Conservation (phyloP, 2,329 filamentous ascomycete species). For the Sclerotinia borealis region DNA sequence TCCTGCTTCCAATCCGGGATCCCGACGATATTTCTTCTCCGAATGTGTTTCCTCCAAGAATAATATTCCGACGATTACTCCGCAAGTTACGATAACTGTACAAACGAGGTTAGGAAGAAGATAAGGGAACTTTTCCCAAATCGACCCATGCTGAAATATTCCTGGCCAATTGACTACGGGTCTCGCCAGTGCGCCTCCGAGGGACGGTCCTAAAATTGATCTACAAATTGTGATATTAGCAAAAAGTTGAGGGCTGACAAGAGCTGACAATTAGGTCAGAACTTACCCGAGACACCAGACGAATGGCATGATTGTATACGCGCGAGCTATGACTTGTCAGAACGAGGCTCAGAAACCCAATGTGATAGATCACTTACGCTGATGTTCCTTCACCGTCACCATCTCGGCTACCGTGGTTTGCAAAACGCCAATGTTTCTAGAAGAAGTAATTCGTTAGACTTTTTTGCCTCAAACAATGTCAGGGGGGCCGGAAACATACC, state of each 20-base stretch:
- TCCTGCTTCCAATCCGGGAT: slow-evolving; percentile 72
- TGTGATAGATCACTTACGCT: slow-evolving; percentile 53
- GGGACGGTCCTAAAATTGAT: slow-evolving; percentile 85
- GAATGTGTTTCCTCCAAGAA: slow-evolving; percentile 94
- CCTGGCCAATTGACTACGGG: slow-evolving; percentile 77
- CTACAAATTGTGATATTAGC: slow-evolving; percentile 36
- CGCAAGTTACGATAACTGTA: slow-evolving; percentile 67
- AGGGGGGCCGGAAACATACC: slow-evolving; percentile 47
- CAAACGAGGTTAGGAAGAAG: slow-evolving; percentile 90
- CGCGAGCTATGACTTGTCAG: slow-evolving; percentile 56
- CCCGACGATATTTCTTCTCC: slow-evolving; percentile 68
- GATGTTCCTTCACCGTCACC: slow-evolving; percentile 87
- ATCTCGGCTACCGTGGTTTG: slow-evolving; percentile 94
- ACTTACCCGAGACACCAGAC: slow-evolving; percentile 89
- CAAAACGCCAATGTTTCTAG: slow-evolving; percentile 85
- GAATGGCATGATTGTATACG: slow-evolving; percentile 96
- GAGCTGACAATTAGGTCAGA: slow-evolving; percentile 1
- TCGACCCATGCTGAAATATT: slow-evolving; percentile 63
- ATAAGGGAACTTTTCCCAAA: slow-evolving; percentile 86
- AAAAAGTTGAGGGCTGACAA: slow-evolving; percentile 10
- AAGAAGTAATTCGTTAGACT: slow-evolving; percentile 19
- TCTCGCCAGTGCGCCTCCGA: slow-evolving; percentile 83
- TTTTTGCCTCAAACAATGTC: slow-evolving; percentile 1
- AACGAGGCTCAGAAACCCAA: slow-evolving; percentile 29
- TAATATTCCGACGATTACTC: slow-evolving; percentile 71